These are phyloP conservation scores for Polygonum maritimum DNA, from an alignment of 148 eudicot genomes.

Conservation along the genomic window DNA sequence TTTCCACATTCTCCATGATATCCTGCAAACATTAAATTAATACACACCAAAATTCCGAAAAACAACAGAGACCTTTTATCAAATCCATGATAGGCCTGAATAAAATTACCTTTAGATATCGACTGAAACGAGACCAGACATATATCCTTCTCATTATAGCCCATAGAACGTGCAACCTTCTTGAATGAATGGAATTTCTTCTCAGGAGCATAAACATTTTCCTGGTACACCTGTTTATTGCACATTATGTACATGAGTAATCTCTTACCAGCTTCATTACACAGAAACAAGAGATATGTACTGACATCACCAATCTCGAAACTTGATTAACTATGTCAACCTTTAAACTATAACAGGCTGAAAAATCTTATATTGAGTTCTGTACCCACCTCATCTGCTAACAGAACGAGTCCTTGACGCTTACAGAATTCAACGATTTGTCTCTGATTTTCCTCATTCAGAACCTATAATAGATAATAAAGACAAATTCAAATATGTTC, in stretches of 20 bases:
- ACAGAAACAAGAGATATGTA: neutral
- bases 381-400: slow-evolving; percentile 80
- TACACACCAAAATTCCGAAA: neutral
- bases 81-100: neutral
- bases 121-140: slow-evolving; percentile 79
- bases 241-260: neutral
- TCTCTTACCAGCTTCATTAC: neutral
- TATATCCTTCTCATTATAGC: slow-evolving; percentile 71
- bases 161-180: slow-evolving; percentile 78
- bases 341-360: no score
- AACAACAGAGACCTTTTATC: neutral
- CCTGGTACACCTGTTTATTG: slow-evolving; percentile 77
- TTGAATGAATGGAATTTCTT: slow-evolving; percentile 88
- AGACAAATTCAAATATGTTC: slow-evolving; percentile 2
- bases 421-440: slow-evolving; percentile 88
- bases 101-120: slow-evolving; percentile 69
- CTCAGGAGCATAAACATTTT: slow-evolving; percentile 76
- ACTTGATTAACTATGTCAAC: no score
- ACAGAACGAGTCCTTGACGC: slow-evolving; percentile 77
- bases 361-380: neutral
- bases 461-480: slow-evolving; percentile 41
- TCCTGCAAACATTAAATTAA: slow-evolving; percentile 25
- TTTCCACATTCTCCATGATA: slow-evolving; percentile 96
- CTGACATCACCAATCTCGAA: neutral
- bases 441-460: slow-evolving; percentile 70